Base-by-base conservation (phyloP, 2,329 filamentous ascomycete species). In the Metarhizium sp. region DNA sequence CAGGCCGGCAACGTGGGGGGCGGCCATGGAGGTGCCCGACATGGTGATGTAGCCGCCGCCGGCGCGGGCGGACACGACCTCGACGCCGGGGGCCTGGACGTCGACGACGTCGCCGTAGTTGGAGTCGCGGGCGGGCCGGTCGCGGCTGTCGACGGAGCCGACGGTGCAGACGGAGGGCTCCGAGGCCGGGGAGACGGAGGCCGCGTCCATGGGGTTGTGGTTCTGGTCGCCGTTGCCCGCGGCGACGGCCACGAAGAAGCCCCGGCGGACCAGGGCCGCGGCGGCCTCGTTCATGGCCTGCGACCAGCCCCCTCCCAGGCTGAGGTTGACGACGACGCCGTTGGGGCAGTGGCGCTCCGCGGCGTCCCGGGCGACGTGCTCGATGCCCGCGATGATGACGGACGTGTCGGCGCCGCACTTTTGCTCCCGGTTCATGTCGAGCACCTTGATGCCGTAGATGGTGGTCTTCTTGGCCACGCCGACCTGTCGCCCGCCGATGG, bases 31-130 rank as follows among this genome's bases (percentile, higher is more conserved):
- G 3, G 74, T 76, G 50, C 74, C 74, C 4, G 73, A 68, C 71
- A 79, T 54, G 66, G 73, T 60, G 51, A 56, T 32, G 30, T 67
- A 70, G 52, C 59, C 71, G 59, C 68, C 63, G 30, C 73, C 71
- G 53, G 69, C 73, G 74, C 74, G 80, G 6, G 80, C 69, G 57
- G 73, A 78, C 3, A 75, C 62, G 52, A 81, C 71, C 55, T 64
- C 63, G 10, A 69, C 67, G 18, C 78, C 78, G 3, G 78, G 77
- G 2, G 77, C 78, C 38, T 77, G 75, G 59, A 81, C 67, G 57
- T 81, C 78, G 48, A 81, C 71, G 30, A 72, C 38, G 36, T 65
- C 55, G 53, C 78, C 79, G 50, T 70, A 79, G 73, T 81, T 81
- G 64, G 77, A 80, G 71, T 73, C 80, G 48, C 64, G 67, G 34